Base-by-base conservation (phyloP, 2,329 filamentous ascomycete genomes). In the Plenodomus tracheiphilus region DNA sequence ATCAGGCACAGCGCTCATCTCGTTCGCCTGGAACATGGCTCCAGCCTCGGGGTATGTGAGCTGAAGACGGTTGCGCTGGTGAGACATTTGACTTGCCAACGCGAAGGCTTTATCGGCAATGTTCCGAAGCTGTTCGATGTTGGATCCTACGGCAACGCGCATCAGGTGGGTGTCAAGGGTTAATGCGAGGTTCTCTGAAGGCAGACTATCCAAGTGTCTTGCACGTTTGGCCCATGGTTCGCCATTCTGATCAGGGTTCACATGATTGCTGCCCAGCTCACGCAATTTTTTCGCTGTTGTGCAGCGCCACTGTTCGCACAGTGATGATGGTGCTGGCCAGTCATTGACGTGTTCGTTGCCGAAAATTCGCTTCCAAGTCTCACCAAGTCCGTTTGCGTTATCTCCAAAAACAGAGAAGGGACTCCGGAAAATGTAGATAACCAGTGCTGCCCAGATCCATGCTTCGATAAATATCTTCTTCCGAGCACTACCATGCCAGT, bases 101-200 rank as follows among this genome's bases (percentile, higher is more conserved):
- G 9, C 3, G 21, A 59, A 56, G 1, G 64, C 58, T 18, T 54
- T 51, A 20, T 61, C 41, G 13, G 62, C 25, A 10, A 67, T 56
- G 2, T 13, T 2, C 0, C 19, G 1, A 2, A 64, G 4, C 1
- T 38, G 13, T 0, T 37, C 30, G 21, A 44, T 17, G 3, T 49
- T n/a, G n/a, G n/a, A n/a, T n/a, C n/a, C n/a, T n/a, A n/a, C n/a
- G n/a, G n/a, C n/a, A n/a, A n/a, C n/a, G n/a, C n/a, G n/a, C n/a
- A n/a, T n/a, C n/a, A n/a, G n/a, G n/a, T n/a, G n/a, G n/a, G n/a
- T n/a, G n/a, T n/a, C n/a, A n/a, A n/a, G n/a, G n/a, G n/a, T n/a
- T n/a, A n/a, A n/a, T n/a, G n/a, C n/a, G n/a, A n/a, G n/a, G n/a
- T n/a, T n/a, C n/a, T n/a, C n/a, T n/a, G n/a, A n/a, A n/a, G n/a